Base-by-base conservation (phyloP, 768 basidiomycete species). In the Pisolithus tinctorius region DNA sequence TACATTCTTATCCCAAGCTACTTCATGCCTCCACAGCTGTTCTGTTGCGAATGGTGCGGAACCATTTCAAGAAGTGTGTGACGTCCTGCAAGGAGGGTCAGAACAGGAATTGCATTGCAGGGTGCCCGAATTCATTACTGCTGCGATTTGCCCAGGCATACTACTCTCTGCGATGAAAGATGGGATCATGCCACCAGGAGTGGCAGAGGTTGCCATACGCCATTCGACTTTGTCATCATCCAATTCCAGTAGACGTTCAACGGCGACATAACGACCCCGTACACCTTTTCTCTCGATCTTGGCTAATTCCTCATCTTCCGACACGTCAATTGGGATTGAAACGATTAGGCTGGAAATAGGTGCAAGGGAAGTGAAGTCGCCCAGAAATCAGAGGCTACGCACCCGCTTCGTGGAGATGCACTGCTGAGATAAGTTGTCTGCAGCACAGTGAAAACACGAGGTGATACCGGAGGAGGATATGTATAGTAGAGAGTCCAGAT, bases 131-230 rank as follows among this genome's bases (percentile, higher is more conserved):
- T 34, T 34, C 34, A 13, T 46, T 64, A 87, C 87, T 56, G 76
- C 69, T 11, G 84, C 75, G 50, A 89, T 85, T 57, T 77, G 76
- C 52, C 81, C 72, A 3, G 79, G 71, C 75, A 89, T 77, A 29
- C 74, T 75, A 51, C 66, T 72, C 55, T 88, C 83, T 4, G 77
- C 76, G 52, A 89, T 51, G 55, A 84, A 86, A 14, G 71, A 68
- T 1, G 87, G 87, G 41, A 89, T 82, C 48, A 64, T 74, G 23
- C 88, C 88, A 25, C 84, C 86, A 11, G 85, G 79, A 2, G 78
- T 80, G 57, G 83, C 84, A 25, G 84, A 82, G 2, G 85, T 86
- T 3, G 86, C 87, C 87, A 90, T 88, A 38, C 79, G 73, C 87
- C 87, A 90, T 65, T 88, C 86, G 11, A 80, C 78, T 45, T 67